Evolutionary conservation across 352 stramenopile species (phyloP), one percentile per base, ranked within the genome.

Genomic region (Pythium aristosporum): DNA sequence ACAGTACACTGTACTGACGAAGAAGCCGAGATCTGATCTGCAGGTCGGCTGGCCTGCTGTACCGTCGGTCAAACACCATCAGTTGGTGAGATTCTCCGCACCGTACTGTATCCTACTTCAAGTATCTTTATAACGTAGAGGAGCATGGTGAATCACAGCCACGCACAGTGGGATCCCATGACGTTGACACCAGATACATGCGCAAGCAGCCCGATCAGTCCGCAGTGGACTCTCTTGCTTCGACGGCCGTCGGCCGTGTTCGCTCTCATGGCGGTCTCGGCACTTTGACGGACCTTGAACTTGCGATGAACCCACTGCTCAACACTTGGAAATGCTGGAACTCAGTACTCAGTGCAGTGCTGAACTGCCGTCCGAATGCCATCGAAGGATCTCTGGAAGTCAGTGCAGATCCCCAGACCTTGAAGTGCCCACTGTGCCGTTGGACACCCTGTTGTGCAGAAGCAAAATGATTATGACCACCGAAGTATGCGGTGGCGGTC

Each of bases 401-500:
- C 34, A 39, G 39, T 46, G 39, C 39, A 5, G 39, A 46, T 46
- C 39, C 1, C n/a, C 18, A 50, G 43, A 50, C 43, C 43, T 50
- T 50, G 43, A 50, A 50, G 43, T 7, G 10, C 18, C 43, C 5
- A 28, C 16, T 49, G 16, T 49, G 43, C 7, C 43, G 43, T 50
- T 50, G 43, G 43, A 50, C 43, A 18, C 20, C 21, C 20, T 25
- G 13, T 30, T 5, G 43, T 10, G 9, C n/a, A 25, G 43, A 18
- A 12, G n/a, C n/a, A 50, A 50, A 50, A 50, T 50, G 43, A 32
- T 50, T 50, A 50, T 50, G 43, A 50, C 43, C 39, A 46, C 39
- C 39, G n/a, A n/a, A n/a, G n/a, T n/a, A n/a, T n/a, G n/a, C n/a
- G n/a, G n/a, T n/a, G n/a, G n/a, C n/a, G n/a, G n/a, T n/a, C n/a